Percentiles rank a stretch among this genome's conserved stretches.
Conservation (phyloP, 306 rosid genomes). For the Ormosia emarginata region DNA sequence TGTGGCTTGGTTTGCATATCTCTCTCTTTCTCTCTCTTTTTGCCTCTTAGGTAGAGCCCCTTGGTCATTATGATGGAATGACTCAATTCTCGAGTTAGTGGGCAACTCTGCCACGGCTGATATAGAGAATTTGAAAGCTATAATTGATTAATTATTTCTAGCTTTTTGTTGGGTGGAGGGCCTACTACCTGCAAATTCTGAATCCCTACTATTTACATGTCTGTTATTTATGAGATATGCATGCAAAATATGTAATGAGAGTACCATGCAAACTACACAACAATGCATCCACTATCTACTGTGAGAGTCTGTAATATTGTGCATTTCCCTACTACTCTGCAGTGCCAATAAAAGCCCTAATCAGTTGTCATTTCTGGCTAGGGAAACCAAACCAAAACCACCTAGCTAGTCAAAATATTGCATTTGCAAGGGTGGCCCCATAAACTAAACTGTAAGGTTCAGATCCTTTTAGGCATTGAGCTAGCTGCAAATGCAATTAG, state of each 20-base stretch:
- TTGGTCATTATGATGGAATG: constrained; percentile 68
- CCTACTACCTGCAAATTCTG: constrained; percentile 47
- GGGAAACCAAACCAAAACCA: background rate
- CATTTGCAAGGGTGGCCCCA: background rate
- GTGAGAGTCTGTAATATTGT: constrained; percentile 21
- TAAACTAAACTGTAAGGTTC: background rate
- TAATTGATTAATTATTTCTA: constrained; percentile 71
- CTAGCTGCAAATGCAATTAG: constrained; percentile 12
- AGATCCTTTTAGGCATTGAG: background rate
- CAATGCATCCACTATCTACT: constrained; percentile 14
- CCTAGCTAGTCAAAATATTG: background rate
- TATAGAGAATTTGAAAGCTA: constrained; percentile 54
- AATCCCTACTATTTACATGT: constrained; percentile 46
- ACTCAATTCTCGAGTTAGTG: constrained; percentile 54
- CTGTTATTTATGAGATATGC: constrained; percentile 40
- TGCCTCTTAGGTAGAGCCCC: constrained; percentile 39
- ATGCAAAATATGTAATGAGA: constrained; percentile 32
- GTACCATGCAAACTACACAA: constrained; percentile 38
- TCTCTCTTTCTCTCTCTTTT: constrained; percentile 13
- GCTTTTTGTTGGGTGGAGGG: constrained; percentile 42
- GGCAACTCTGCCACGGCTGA: constrained; percentile 14
- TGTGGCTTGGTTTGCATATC: constrained; percentile 19
- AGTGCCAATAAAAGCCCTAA: constrained; percentile 28
- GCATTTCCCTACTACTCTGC: constrained; percentile 3
- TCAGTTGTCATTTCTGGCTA: constrained; percentile 25